Evolutionary conservation across 2,329 filamentous ascomycete species (phyloP), one percentile per base, ranked within the genome.

Genomic region (Aureobasidium pullulans): DNA sequence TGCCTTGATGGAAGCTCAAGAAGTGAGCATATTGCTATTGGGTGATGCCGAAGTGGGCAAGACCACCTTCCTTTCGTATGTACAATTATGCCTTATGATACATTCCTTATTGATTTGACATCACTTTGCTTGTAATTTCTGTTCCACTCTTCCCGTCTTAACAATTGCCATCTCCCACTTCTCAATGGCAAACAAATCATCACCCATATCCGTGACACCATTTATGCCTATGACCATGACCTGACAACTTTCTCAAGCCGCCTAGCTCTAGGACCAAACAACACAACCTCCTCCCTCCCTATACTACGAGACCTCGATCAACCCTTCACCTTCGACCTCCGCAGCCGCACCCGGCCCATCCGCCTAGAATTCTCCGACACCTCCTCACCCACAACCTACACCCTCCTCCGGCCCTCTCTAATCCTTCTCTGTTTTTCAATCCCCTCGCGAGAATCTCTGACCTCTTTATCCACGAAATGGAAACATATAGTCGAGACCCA

Each of bases 21-120:
- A 74, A 42, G 67, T 81, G 39, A 76, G 72, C 28, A 77, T 86
- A 52, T 74, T 86, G 6, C 72, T 86, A 15, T 73, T 86, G 2
- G 83, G 83, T 56, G 83, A 85, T 61, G 67, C 77, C 39, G 81
- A 79, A 53, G 81, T 83, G 47, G 83, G 83, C 60, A 86, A 85
- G 71, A 82, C 83, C 53, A 83, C 81, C 9, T 85, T 86, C 63
- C 70, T 86, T 62, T 82, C 82, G 81, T 84, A 74, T 69, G 81
- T 79, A 56, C 31, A 47, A 44, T 23, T 49, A 31, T 64, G 13
- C 61, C 64, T 65, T 62, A 29, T 56, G 31, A 31, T 16, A 44
- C 52, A 23, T 44, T 56, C 13, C 52, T 34, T 10, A 29, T 37
- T 29, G 31, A 23, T 32, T 36, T 16, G 15, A 34, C 37, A 15